Conservation (phyloP, 805 yeast species). For the Saturnispora halmiae region DNA sequence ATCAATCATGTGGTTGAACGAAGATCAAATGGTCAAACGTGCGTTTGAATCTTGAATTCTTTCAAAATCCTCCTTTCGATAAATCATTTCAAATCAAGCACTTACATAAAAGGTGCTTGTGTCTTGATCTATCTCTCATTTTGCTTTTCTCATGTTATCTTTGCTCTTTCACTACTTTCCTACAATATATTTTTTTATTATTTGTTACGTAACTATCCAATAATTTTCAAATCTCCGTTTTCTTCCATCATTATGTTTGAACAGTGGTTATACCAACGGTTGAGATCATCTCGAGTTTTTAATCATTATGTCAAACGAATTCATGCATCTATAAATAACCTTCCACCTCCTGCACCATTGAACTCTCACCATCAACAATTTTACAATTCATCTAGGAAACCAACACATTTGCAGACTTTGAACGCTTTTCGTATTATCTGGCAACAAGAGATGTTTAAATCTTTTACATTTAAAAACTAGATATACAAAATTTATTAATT, state of each 20-base stretch:
- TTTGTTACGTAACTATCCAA: too few relatives aligned
- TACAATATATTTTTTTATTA: too few relatives aligned
- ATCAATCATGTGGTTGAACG: slow-evolving; percentile 10
- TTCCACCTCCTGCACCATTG: slow-evolving; percentile 37
- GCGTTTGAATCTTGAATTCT: neutral
- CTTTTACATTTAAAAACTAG: slow-evolving; percentile 37
- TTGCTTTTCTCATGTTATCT: too few relatives aligned
- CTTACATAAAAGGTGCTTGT: too few relatives aligned
- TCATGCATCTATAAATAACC: slow-evolving; percentile 56
- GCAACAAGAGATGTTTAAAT: slow-evolving; percentile 48
- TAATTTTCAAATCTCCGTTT: slow-evolving; percentile 1
- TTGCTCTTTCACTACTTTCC: too few relatives aligned
- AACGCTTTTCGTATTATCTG: slow-evolving; percentile 55
- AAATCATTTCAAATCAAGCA: neutral
- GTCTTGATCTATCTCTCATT: too few relatives aligned
- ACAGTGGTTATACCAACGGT: slow-evolving; percentile 37
- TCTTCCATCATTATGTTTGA: slow-evolving; percentile 28
- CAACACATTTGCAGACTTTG: slow-evolving; percentile 45
- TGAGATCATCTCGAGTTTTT: slow-evolving; percentile 51
- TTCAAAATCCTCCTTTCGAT: too few relatives aligned
- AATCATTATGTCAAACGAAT: slow-evolving; percentile 53
- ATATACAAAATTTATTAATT: neutral
- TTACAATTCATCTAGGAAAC: slow-evolving; percentile 24
- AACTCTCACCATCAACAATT: slow-evolving; percentile 7
- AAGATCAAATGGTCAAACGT: slow-evolving; percentile 5